Evolutionary conservation across 1,284 basidiomycete species (phyloP), one percentile per base, ranked within the genome.

Genomic region (Trichosporon asahii): DNA sequence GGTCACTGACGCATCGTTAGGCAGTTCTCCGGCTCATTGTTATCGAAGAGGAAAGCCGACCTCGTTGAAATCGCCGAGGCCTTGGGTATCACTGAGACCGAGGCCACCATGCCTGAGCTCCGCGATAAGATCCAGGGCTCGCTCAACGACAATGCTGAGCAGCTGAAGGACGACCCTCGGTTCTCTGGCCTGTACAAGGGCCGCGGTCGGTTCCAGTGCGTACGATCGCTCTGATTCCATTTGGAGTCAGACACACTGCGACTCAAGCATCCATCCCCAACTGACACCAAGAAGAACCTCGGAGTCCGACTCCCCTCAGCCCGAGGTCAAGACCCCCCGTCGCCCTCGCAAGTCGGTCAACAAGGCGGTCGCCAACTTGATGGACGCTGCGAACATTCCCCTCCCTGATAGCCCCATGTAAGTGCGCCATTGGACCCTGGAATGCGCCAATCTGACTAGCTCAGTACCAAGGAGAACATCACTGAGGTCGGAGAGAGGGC

Each of bases 171-270:
- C 31, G 49, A 72, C 53, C 73, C 79, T 7, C 65, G 53, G 49
- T 83, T 80, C 77, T 80, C 80, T 69, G 81, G 82, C 1, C 71
- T 83, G n/a, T 83, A 79, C 71, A 40, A 61, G 27, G 57, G 35
- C 33, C 46, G 66, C 63, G 61, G 68, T 37, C 55, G 67, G 27
- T 29, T 40, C 63, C 63, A 55, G 66, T 66, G 35, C 33, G 57
- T 61, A 61, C 18, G 29, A 31, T n/a, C 29, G 29, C n/a, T 14
- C 15, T n/a, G 29, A 31, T 31, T 61, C 29, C 29, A 15, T 2
- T 23, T 7, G 27, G 6, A 31, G 11, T 18, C 27, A 31, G 29
- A 61, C 57, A 61, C 57, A 31, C 11, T 29, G 9, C 57, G 18
- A 31, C n/a, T 29, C 29, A 15, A 61, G 57, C 63, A 46, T 46